A percentile compares a stretch with the other conserved stretches of the same genome.
phyloP scores from a whole-genome alignment of 208 protist genomes.

The Acanthamoeba triangularis region DNA sequence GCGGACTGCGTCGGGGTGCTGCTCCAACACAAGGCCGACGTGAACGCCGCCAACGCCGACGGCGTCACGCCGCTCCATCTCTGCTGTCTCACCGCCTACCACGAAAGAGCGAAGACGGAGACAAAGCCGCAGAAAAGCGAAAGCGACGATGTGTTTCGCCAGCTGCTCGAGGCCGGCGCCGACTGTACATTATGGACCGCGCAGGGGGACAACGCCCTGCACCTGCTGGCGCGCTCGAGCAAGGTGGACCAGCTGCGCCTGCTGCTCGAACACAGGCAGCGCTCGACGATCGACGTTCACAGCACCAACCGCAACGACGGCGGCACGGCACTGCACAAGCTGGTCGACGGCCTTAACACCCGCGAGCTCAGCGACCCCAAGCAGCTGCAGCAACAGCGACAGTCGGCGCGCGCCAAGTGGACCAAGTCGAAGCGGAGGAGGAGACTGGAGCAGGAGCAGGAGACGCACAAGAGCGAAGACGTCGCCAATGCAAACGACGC shows the following conservation, averaged over 20 bases:
- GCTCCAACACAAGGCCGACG: conserved; percentile 6
- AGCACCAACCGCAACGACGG: not conserved
- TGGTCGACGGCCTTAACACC: not conserved
- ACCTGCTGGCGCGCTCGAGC: not conserved
- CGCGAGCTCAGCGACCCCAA: not conserved
- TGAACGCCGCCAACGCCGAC: conserved; percentile 4
- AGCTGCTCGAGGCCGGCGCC: not conserved
- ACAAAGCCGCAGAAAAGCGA: not conserved
- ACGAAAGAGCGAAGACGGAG: not conserved
- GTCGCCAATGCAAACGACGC: not conserved
- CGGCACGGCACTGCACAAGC: conserved; percentile 36
- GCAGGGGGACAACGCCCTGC: conserved; percentile 9
- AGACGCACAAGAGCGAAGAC: not conserved
- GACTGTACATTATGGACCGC: not conserved
- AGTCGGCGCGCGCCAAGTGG: not conserved
- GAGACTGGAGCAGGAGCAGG: not conserved
- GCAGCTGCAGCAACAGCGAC: not conserved
- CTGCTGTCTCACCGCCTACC: not conserved
- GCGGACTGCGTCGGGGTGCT: not conserved
- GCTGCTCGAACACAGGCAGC: not conserved
- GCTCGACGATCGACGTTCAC: not conserved
- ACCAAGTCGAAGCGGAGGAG: not conserved
- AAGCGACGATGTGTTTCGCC: conserved; percentile 2
- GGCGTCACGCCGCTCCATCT: conserved; percentile 18
- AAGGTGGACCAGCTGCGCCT: conserved; percentile 6